Evolutionary conservation across 1,139 yeast genomes (phyloP).

Genomic region (Sugiyamaella sp.): DNA sequence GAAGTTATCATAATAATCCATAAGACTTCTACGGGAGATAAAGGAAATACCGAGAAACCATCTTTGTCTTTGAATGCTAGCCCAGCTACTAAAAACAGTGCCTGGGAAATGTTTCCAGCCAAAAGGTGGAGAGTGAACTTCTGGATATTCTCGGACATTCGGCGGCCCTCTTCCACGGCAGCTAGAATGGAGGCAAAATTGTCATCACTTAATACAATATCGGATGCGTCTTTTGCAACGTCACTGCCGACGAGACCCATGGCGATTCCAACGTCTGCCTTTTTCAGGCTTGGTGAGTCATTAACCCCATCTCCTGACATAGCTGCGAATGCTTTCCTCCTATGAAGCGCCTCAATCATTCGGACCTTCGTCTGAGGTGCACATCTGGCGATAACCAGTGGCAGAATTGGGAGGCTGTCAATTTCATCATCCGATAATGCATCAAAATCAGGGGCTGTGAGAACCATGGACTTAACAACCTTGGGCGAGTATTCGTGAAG

Average conservation of each 20-base stretch:
- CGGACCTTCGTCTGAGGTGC: constrained; percentile 85
- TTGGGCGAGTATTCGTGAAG: constrained; percentile 63
- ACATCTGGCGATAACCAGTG: constrained; percentile 81
- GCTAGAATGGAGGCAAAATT: constrained; percentile 76
- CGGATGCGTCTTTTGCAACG: constrained; percentile 81
- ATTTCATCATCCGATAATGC: constrained; percentile 61
- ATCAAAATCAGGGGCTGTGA: constrained; percentile 79
- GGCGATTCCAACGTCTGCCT: constrained; percentile 86
- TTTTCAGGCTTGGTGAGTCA: constrained; percentile 79
- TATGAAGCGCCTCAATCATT: constrained; percentile 80
- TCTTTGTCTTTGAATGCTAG: constrained; percentile 64
- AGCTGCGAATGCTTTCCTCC: constrained; percentile 70
- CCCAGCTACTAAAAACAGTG: constrained; percentile 69
- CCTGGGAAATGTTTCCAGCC: constrained; percentile 81
- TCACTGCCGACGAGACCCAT: constrained; percentile 84
- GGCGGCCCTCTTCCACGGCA: constrained; percentile 81
- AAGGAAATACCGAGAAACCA: constrained; percentile 70
- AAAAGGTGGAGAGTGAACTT: constrained; percentile 79
- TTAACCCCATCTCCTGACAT: constrained; percentile 92
- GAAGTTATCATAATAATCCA: constrained; percentile 82
- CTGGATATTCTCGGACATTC: constrained; percentile 80
- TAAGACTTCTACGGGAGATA: constrained; percentile 77
- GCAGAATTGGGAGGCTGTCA: constrained; percentile 69
- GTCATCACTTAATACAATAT: constrained; percentile 71
- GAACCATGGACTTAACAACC: constrained; percentile 63